Conservation (phyloP, 106 monocot species). For the Allium cepa region DNA sequence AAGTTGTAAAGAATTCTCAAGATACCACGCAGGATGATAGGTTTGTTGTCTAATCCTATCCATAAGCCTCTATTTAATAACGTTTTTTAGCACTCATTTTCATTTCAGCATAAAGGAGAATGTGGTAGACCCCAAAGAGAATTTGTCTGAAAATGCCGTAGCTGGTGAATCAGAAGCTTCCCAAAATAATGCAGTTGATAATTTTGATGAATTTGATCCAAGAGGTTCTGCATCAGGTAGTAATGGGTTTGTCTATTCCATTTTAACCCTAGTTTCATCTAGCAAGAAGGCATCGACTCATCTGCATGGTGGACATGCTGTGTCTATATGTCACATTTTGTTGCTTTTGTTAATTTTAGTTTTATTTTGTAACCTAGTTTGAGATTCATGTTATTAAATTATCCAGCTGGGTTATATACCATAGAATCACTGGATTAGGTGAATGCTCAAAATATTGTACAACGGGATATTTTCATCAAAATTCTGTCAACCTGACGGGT, state of each 20-base stretch:
- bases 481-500: too few relatives aligned
- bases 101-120: slow-evolving; percentile 30
- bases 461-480: too few relatives aligned
- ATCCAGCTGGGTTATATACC: too few relatives aligned
- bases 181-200: slow-evolving; percentile 14
- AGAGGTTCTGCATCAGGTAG: slow-evolving; percentile 60
- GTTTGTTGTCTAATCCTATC: slow-evolving; percentile 18
- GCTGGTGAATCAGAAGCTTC: slow-evolving; percentile 9
- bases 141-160: slow-evolving; percentile 12
- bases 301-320: too few relatives aligned
- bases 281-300: too few relatives aligned
- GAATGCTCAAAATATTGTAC: too few relatives aligned
- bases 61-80: not conserved
- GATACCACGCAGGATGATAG: slow-evolving; percentile 34
- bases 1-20: slow-evolving; percentile 30
- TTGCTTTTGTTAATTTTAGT: too few relatives aligned
- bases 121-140: slow-evolving; percentile 16
- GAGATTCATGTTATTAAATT: too few relatives aligned
- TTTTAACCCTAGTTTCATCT: too few relatives aligned
- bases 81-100: slow-evolving; percentile 12
- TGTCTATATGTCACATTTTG: too few relatives aligned
- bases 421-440: too few relatives aligned
- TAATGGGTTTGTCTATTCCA: not conserved
- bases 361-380: too few relatives aligned
- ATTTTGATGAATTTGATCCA: slow-evolving; percentile 95